phyloP scores from a whole-genome alignment of 176 grass and related monocot species.

The Pharus latifolius region DNA sequence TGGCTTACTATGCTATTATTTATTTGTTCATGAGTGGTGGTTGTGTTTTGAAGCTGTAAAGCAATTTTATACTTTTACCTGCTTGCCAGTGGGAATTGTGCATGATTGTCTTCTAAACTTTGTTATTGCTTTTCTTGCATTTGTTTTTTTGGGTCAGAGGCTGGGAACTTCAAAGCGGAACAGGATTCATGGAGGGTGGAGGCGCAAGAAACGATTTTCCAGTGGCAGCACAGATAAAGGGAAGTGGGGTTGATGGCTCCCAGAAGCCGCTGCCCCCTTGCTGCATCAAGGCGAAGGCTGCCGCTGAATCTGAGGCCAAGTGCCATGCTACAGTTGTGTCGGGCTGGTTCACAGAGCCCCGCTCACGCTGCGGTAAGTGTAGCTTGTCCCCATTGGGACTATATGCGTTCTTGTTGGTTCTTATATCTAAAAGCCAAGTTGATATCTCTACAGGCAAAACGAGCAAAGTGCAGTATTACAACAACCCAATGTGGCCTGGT shows the following conservation, averaged over 20 bases:
- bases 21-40: neutral
- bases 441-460: constrained; percentile 41
- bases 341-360: constrained; percentile 68
- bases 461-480: constrained; percentile 65
- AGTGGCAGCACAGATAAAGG: constrained; percentile 30
- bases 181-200: constrained; percentile 60
- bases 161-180: constrained; percentile 59
- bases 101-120: neutral
- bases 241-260: constrained; percentile 39
- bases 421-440: neutral
- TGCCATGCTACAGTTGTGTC: constrained; percentile 72
- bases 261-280: constrained; percentile 47
- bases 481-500: constrained; percentile 98
- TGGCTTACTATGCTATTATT: neutral
- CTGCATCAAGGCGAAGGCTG: constrained; percentile 69
- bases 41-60: neutral
- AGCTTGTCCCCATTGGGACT: neutral
- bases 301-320: constrained; percentile 48
- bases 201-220: constrained; percentile 47
- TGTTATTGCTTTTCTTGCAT: neutral
- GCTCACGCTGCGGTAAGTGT: neutral
- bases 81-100: neutral
- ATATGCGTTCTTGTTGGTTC: neutral
- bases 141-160: constrained; percentile 16
- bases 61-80: neutral